Evolutionary conservation across 257 asterid genomes (phyloP).

Genomic region (Echites panduratus): DNA sequence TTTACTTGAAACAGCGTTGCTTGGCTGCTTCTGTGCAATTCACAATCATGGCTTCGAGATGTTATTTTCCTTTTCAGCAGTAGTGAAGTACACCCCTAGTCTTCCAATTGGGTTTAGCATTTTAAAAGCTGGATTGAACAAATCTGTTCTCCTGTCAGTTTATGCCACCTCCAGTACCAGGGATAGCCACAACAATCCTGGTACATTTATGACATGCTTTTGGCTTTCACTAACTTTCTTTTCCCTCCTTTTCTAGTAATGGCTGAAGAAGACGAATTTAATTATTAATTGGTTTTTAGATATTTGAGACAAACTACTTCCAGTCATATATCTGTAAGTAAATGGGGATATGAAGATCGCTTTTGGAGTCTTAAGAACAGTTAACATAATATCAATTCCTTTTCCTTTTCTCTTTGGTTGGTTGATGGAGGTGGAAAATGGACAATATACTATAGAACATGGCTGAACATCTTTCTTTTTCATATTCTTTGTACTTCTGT

Average conservation of each 20-base stretch:
- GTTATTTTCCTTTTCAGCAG: slow-evolving; percentile 87
- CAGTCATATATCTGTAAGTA: neutral
- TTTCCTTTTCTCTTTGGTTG: slow-evolving; percentile 2
- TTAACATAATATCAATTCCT: neutral
- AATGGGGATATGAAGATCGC: neutral
- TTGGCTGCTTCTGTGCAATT: slow-evolving; percentile 89
- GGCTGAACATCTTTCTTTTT: neutral
- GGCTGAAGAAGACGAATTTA: neutral
- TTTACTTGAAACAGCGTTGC: slow-evolving; percentile 76
- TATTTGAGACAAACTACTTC: neutral
- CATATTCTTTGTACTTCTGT: neutral
- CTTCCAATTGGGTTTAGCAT: slow-evolving; percentile 96
- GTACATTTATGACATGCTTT: slow-evolving; percentile 30
- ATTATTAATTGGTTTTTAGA: neutral
- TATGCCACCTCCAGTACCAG: slow-evolving; percentile 74
- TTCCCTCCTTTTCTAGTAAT: neutral
- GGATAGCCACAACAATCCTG: slow-evolving; percentile 49
- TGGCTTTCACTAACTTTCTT: neutral
- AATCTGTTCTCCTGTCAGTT: slow-evolving; percentile 94
- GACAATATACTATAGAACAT: neutral
- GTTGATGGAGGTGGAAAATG: slow-evolving; percentile 10
- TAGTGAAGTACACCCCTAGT: slow-evolving; percentile 77
- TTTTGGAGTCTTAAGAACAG: neutral
- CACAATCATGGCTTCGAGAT: slow-evolving; percentile 90
- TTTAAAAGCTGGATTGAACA: slow-evolving; percentile 93